Conservation (phyloP, 2,329 filamentous ascomycete genomes). For the Aureobasidium sp. region DNA sequence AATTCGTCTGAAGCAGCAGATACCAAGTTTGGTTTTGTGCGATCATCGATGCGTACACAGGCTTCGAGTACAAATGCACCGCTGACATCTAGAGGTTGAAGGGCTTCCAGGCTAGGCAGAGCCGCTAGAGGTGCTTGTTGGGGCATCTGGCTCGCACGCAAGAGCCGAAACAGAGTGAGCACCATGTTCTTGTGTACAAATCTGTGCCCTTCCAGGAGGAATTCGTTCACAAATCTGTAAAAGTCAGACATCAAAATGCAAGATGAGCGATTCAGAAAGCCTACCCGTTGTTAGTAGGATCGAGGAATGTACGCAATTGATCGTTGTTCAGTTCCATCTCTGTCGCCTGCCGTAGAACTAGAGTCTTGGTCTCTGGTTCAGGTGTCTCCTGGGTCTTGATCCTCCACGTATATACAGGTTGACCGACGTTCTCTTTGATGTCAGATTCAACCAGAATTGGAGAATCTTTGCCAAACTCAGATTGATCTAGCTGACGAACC, state of each 20-base stretch:
- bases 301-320: background rate
- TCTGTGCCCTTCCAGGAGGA: constrained; percentile 49
- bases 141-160: constrained; percentile 34
- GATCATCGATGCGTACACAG: constrained; percentile 50
- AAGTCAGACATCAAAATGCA: constrained; percentile 22
- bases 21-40: constrained; percentile 47
- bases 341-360: constrained; percentile 16
- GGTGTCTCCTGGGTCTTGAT: constrained; percentile 17
- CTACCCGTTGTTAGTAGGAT: constrained; percentile 13
- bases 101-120: constrained; percentile 39
- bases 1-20: constrained; percentile 50
- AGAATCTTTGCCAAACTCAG: constrained; percentile 29
- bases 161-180: constrained; percentile 49
- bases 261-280: background rate
- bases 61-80: constrained; percentile 54
- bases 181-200: constrained; percentile 53
- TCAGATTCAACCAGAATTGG: background rate
- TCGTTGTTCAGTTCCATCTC: constrained; percentile 3
- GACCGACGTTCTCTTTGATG: constrained; percentile 18
- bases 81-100: constrained; percentile 48
- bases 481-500: constrained; percentile 27
- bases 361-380: constrained; percentile 19
- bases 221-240: constrained; percentile 50
- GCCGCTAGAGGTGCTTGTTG: constrained; percentile 28
- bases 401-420: constrained; percentile 8